A percentile compares a stretch with the other conserved stretches of the same genome.
Conservation (phyloP, 2,329 filamentous ascomycete genomes). For the Cercospora zeina region DNA sequence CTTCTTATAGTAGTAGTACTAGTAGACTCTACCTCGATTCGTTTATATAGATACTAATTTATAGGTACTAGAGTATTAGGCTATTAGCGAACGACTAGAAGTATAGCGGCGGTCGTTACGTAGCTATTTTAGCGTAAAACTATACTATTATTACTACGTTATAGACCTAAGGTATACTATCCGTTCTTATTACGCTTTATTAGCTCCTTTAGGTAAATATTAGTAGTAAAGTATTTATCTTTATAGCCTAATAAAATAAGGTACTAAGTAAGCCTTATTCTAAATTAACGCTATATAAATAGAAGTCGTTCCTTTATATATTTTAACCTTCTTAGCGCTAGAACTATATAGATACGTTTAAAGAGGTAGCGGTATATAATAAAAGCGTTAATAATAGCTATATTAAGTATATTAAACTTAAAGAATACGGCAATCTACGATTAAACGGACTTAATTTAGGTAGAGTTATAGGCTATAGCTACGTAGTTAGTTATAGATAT, state of each 20-base stretch:
- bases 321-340: background rate
- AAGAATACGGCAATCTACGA: slow-evolving; percentile 7
- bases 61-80: too few relatives aligned
- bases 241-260: background rate
- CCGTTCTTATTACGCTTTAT: too few relatives aligned
- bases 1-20: too few relatives aligned
- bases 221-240: too few relatives aligned
- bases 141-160: too few relatives aligned
- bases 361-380: slow-evolving; percentile 1
- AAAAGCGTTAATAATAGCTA: slow-evolving; percentile 12
- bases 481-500: slow-evolving; percentile 13
- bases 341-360: background rate
- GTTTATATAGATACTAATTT: too few relatives aligned
- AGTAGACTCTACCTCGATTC: too few relatives aligned
- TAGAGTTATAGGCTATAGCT: slow-evolving; percentile 10
- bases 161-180: too few relatives aligned
- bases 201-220: too few relatives aligned
- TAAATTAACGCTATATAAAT: slow-evolving; percentile 7
- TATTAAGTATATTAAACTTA: slow-evolving; percentile 8
- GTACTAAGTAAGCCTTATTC: slow-evolving; percentile 6
- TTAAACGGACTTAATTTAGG: background rate
- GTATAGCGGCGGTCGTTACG: too few relatives aligned
- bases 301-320: slow-evolving; percentile 7
- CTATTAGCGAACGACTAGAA: too few relatives aligned
- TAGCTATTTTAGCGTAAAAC: too few relatives aligned